Evolutionary conservation across 495 filamentous ascomycete genomes (phyloP).

Genomic region (Delitschia confertaspora): DNA sequence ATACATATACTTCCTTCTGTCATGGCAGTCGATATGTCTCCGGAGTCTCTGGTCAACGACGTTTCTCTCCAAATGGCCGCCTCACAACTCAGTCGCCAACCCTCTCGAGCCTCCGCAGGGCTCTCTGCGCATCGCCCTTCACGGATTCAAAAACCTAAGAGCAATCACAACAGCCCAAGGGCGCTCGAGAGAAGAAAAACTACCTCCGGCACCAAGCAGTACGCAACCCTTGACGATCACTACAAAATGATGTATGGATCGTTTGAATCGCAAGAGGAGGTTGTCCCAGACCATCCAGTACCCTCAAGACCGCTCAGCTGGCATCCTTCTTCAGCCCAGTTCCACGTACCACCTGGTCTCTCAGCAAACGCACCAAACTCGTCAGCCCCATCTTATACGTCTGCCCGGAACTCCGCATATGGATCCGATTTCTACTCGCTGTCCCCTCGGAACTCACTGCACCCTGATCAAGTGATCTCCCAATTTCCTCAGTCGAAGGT

Average conservation of each 20-base stretch:
- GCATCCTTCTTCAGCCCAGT: constrained; percentile 25
- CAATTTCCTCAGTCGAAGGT: background rate
- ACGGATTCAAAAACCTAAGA: constrained; percentile 26
- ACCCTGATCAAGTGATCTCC: constrained; percentile 9
- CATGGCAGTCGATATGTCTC: constrained; percentile 14
- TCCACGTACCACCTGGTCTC: constrained; percentile 11
- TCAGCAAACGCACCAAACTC: constrained; percentile 9
- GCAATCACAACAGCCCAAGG: constrained; percentile 26
- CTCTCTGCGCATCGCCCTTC: constrained; percentile 12
- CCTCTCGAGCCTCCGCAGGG: constrained; percentile 20
- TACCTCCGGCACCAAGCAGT: constrained; percentile 20
- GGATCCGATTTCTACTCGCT: constrained; percentile 24
- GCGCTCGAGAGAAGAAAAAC: constrained; percentile 24
- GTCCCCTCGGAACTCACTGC: constrained; percentile 18
- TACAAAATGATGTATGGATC: constrained; percentile 29
- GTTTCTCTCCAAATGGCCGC: constrained; percentile 14
- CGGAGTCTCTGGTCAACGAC: constrained; percentile 12
- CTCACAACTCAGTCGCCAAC: constrained; percentile 17
- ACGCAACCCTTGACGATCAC: constrained; percentile 27
- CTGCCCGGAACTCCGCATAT: constrained; percentile 10
- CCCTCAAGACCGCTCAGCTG: constrained; percentile 23
- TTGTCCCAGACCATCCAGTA: constrained; percentile 1
- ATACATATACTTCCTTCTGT: constrained; percentile 1
- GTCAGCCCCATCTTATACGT: background rate
- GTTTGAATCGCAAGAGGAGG: constrained; percentile 14